These are phyloP conservation scores for Microbotryum saponariae DNA, from an alignment of 1,284 basidiomycete genomes.

Conservation along the genomic window DNA sequence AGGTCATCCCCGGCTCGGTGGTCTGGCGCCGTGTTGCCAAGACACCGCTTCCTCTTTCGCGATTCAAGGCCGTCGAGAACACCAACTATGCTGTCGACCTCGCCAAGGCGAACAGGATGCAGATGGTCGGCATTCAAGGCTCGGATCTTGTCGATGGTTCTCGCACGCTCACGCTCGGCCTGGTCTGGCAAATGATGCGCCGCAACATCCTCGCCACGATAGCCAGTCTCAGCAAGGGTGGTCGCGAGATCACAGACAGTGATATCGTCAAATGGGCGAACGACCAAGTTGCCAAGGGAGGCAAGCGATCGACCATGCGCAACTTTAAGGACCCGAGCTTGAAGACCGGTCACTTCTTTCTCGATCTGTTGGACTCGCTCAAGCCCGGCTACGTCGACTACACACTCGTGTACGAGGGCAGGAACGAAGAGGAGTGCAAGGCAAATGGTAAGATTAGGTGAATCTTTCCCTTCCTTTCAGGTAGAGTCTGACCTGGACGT, in stretches of 20 bases:
- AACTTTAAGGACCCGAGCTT: conserved; percentile 93
- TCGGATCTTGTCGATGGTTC: conserved; percentile 91
- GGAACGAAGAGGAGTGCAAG: conserved; percentile 74
- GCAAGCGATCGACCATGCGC: conserved; percentile 60
- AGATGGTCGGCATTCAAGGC: conserved; percentile 94
- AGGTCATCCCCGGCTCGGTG: conserved; percentile 83
- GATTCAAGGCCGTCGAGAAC: conserved; percentile 97
- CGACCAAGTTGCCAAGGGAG: conserved; percentile 68
- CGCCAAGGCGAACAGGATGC: conserved; percentile 85
- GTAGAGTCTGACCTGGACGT: not conserved
- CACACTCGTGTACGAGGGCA: conserved; percentile 61
- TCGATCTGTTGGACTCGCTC: conserved; percentile 84
- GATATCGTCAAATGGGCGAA: conserved; percentile 98
- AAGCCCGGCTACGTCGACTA: conserved; percentile 95
- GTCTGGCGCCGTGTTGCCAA: conserved; percentile 90
- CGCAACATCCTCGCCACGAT: conserved; percentile 91
- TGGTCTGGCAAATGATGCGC: conserved; percentile 94
- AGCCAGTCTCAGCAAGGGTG: conserved; percentile 64
- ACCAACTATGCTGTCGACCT: conserved; percentile 94
- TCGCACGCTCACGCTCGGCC: conserved; percentile 83
- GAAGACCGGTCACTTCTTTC: conserved; percentile 83
- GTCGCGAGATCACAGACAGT: conserved; percentile 73
- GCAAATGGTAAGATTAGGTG: conserved; percentile 65
- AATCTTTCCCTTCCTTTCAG: not conserved
- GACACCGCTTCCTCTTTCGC: conserved; percentile 73